Base-by-base conservation (phyloP, 2,329 filamentous ascomycete species). In the Colletotrichum sp. region DNA sequence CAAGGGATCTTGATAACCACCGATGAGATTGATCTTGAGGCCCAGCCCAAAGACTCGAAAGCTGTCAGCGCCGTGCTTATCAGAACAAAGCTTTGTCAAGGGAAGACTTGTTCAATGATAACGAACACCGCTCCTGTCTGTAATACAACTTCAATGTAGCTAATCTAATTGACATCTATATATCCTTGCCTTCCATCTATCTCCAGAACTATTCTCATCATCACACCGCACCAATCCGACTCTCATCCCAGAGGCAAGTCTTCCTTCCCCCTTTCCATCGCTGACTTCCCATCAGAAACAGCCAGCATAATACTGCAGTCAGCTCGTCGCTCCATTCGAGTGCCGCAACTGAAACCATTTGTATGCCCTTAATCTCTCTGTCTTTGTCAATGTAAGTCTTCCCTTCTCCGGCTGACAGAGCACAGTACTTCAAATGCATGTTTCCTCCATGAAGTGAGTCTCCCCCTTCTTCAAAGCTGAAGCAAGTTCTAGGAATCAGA, bases 381-480 rank as follows among this genome's bases (percentile, higher is more conserved):
- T 13, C 1, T 52, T 1, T 10, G 0, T 2, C n/a, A 13, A 21
- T 1, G 43, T 21, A 1, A 8, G 43, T 21, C 43, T 52, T 4
- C 43, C 43, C 43, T 52, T 24, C 43, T 52, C 4, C n/a, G 10
- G 8, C 43, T 52, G 16, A 52, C 43, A 52, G n/a, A 21, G n/a
- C n/a, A 52, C 43, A 52, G 43, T 21, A 52, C n/a, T 52, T 52
- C 15, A n/a, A 21, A 21, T 52, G 43, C 4, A 21, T 24, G 6
- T 12, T 21, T 52, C n/a, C 43, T 1, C n/a, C n/a, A 13, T 52
- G 4, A 52, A 12, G 43, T 52, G 6, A 52, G 43, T 52, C n/a
- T 21, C 4, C 7, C n/a, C 43, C 43, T 6, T 13, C 43, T 6
- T 21, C n/a, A 52, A 21, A 52, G 43, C 43, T 52, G 10, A 52